Evolutionary conservation across 805 yeast species (phyloP).

Genomic region (Candida sonorensis): DNA sequence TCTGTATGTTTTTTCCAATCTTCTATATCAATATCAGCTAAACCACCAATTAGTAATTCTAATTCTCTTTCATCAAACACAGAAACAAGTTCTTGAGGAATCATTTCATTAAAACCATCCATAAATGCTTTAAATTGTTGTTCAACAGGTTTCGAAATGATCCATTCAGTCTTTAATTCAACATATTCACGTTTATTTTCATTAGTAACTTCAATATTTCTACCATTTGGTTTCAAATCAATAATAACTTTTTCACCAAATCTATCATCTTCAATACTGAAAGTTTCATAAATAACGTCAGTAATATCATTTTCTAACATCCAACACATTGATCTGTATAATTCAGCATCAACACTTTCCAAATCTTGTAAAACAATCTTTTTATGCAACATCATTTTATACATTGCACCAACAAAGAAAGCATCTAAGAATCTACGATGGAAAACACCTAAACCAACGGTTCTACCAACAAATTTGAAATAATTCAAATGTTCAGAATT

Average conservation of each 20-base stretch:
- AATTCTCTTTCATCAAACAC: constrained; percentile 97
- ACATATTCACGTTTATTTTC: constrained; percentile 94
- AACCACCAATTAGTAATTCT: constrained; percentile 95
- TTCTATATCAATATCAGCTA: constrained; percentile 94
- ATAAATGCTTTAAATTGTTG: constrained; percentile 95
- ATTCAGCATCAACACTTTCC: constrained; percentile 98
- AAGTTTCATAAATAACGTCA: constrained; percentile 79
- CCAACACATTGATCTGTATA: constrained; percentile 93
- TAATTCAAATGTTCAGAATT: constrained; percentile 97
- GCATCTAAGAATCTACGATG: constrained; percentile 97
- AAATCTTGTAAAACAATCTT: constrained; percentile 93
- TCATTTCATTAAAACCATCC: constrained; percentile 95
- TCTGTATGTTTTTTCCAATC: constrained; percentile 99
- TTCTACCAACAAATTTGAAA: constrained; percentile 97
- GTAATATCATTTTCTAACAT: constrained; percentile 92
- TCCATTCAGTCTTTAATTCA: constrained; percentile 93
- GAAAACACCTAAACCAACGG: constrained; percentile 96
- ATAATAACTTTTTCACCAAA: constrained; percentile 89
- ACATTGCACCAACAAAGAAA: constrained; percentile 95
- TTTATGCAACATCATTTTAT: constrained; percentile 94
- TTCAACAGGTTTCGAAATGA: constrained; percentile 84
- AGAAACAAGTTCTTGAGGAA: constrained; percentile 93
- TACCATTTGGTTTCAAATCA: constrained; percentile 86
- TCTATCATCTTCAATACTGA: constrained; percentile 80
- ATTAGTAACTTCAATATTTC: constrained; percentile 85